These are phyloP conservation scores for Saccharomyces eubayanus DNA, from an alignment of 805 yeast species.

Conservation along the genomic window DNA sequence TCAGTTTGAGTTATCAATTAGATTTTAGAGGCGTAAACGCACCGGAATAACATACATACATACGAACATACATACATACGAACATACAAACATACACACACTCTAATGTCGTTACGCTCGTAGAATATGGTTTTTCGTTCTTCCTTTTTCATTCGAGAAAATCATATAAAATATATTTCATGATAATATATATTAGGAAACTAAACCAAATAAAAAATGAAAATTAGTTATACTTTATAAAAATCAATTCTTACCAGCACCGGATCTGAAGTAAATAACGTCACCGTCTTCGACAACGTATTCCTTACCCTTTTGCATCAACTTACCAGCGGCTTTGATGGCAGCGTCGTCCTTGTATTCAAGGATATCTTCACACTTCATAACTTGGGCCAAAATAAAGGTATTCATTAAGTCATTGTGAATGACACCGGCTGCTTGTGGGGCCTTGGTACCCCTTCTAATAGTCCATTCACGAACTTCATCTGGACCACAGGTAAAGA, in stretches of 20 bases:
- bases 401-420: conserved; percentile 94
- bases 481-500: conserved; percentile 91
- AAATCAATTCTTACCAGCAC: conserved; percentile 72
- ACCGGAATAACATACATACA: neutral
- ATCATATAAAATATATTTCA: neutral
- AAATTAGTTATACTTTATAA: neutral
- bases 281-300: conserved; percentile 95
- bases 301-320: conserved; percentile 86
- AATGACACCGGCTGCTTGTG: conserved; percentile 98
- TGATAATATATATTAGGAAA: neutral
- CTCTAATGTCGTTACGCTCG: neutral
- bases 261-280: conserved; percentile 84
- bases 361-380: conserved; percentile 71
- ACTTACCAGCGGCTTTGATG: conserved; percentile 82
- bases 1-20: neutral
- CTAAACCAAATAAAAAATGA: neutral
- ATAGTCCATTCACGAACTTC: conserved; percentile 99
- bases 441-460: conserved; percentile 85
- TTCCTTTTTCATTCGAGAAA: neutral
- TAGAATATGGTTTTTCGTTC: neutral
- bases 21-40: neutral
- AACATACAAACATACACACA: neutral
- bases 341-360: conserved; percentile 74
- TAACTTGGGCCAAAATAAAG: conserved; percentile 88
- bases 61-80: neutral